These are phyloP conservation scores for Gossypium davidsonii DNA, from an alignment of 441 rosid genomes.

Conservation along the genomic window DNA sequence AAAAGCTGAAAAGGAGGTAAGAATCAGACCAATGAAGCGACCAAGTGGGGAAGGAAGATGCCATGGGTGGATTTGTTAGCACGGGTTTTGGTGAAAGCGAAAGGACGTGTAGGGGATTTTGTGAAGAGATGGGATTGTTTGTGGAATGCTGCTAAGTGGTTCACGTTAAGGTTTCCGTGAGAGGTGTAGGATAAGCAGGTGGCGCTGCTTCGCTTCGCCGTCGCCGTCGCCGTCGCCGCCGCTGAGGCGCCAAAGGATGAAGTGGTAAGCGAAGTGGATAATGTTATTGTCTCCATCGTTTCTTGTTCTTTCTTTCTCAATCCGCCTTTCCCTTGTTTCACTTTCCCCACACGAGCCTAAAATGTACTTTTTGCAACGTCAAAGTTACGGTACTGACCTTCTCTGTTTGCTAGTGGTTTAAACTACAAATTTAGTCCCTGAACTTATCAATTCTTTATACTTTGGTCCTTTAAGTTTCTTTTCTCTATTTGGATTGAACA, in stretches of 20 bases:
- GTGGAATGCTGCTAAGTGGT: conserved; percentile 41
- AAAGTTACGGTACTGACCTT: neutral
- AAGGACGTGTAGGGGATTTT: conserved; percentile 27
- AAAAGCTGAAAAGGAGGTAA: neutral
- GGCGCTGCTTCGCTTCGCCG: neutral
- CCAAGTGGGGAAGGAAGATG: conserved; percentile 76
- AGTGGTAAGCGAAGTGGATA: conserved; percentile 8
- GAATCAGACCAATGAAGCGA: conserved; percentile 61
- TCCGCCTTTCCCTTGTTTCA: neutral
- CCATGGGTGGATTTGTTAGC: conserved; percentile 33
- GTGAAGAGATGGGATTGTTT: conserved; percentile 48
- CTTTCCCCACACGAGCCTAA: neutral
- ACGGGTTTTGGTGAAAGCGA: conserved; percentile 20
- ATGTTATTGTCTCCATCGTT: conserved; percentile 26
- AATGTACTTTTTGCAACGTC: neutral
- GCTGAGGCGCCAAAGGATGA: conserved; percentile 18
- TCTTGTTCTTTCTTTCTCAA: neutral
- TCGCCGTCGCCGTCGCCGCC: neutral
- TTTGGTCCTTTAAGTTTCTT: too few relatives aligned
- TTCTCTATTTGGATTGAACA: too few relatives aligned
- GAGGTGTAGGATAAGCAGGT: conserved; percentile 20
- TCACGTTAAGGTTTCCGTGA: conserved; percentile 18
- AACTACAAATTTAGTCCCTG: too few relatives aligned
- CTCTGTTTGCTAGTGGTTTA: neutral
- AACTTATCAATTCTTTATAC: too few relatives aligned